Evolutionary conservation across 2,329 filamentous ascomycete species (phyloP).

Genomic region (Hortaea werneckii): DNA sequence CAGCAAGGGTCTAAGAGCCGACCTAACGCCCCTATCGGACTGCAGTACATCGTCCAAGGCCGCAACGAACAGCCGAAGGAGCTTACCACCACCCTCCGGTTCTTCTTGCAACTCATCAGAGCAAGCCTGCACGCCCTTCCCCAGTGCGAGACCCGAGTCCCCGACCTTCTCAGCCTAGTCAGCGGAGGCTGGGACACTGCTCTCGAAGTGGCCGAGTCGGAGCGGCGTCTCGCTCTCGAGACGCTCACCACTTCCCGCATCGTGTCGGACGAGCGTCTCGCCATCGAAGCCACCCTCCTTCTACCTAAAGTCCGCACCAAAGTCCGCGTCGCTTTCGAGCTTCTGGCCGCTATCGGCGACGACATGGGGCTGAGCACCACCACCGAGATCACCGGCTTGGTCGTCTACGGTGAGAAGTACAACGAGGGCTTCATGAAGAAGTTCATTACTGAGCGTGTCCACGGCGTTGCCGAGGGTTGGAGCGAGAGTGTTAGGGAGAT

Average conservation of each 20-base stretch:
- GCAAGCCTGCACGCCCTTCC: conserved; percentile 54
- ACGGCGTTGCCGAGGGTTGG: conserved; percentile 29
- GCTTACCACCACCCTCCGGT: conserved; percentile 57
- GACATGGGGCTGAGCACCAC: conserved; percentile 37
- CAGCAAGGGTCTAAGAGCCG: not conserved
- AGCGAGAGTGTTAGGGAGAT: conserved; percentile 35
- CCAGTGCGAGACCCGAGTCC: conserved; percentile 48
- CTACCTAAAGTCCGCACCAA: conserved; percentile 58
- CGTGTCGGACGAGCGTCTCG: conserved; percentile 55
- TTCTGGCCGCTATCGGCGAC: conserved; percentile 35
- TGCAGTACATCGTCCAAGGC: conserved; percentile 58
- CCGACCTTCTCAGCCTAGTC: conserved; percentile 50
- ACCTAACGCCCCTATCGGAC: conserved; percentile 49
- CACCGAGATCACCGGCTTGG: conserved; percentile 38
- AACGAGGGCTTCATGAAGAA: conserved; percentile 66
- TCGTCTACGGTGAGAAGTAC: conserved; percentile 70
- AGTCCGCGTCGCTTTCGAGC: conserved; percentile 51
- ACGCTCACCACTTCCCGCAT: conserved; percentile 56
- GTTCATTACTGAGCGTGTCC: conserved; percentile 50
- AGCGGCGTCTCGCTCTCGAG: conserved; percentile 51
- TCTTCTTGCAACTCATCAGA: conserved; percentile 63
- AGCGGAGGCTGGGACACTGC: conserved; percentile 58
- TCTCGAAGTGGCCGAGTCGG: conserved; percentile 47
- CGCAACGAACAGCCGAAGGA: conserved; percentile 33
- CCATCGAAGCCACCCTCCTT: conserved; percentile 52